Percentiles rank a stretch among this genome's conserved stretches.
Evolutionary conservation across 163 green algal genomes (phyloP).

Genomic region (Chlamydomonas reinhardtii): DNA sequence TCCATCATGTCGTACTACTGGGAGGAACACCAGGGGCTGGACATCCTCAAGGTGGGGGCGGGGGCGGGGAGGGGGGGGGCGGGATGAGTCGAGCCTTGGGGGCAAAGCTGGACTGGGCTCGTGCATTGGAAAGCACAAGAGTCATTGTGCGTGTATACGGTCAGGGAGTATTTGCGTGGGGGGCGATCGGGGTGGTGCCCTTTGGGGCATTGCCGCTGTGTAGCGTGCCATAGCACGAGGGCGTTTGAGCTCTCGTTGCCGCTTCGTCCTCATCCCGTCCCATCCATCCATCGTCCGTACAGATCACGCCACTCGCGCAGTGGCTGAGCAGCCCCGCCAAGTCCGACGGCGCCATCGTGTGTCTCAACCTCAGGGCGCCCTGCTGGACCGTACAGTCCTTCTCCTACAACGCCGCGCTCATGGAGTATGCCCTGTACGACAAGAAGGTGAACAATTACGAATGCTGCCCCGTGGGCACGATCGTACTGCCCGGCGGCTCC

Average conservation of each 20-base stretch:
- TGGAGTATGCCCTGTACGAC: conserved; percentile 44
- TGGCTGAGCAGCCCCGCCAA: not conserved
- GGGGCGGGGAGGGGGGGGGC: too few relatives aligned
- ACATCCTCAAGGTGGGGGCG: conserved; percentile 22
- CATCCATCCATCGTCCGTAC: too few relatives aligned
- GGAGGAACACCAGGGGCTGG: conserved; percentile 3
- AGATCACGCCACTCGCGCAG: conserved; percentile 30
- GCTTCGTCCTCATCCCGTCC: too few relatives aligned
- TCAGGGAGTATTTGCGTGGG: too few relatives aligned
- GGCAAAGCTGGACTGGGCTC: too few relatives aligned
- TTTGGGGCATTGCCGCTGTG: too few relatives aligned
- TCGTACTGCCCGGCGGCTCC: not conserved
- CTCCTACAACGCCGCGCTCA: not conserved
- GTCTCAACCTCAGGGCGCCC: conserved; percentile 32
- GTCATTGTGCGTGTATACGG: too few relatives aligned
- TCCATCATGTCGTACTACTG: conserved; percentile 10
- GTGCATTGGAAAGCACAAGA: too few relatives aligned
- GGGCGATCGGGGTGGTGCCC: too few relatives aligned
- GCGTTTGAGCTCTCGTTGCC: too few relatives aligned
- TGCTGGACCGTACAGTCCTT: conserved; percentile 17
- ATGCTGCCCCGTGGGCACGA: conserved; percentile 23
- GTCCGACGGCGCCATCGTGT: conserved; percentile 17
- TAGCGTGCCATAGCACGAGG: too few relatives aligned
- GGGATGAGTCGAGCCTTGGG: too few relatives aligned
- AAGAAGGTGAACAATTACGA: conserved; percentile 39